Evolutionary conservation across 345 rosid species (phyloP), one percentile per base, ranked within the genome.

Genomic region (Syzygium aromaticum): DNA sequence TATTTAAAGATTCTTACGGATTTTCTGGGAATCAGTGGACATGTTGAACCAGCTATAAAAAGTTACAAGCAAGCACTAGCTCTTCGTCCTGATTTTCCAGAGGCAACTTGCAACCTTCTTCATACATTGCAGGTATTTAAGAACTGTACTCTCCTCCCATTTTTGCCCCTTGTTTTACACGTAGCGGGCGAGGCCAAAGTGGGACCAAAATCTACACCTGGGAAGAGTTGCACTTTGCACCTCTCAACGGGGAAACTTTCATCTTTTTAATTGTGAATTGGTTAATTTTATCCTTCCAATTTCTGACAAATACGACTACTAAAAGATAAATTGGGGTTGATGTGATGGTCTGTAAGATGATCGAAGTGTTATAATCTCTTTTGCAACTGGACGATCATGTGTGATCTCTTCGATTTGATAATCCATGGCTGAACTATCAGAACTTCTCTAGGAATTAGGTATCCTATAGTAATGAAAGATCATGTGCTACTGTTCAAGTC

Each of bases 41-140:
- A 73, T 91, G 98, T 96, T 89, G 99, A 98, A 89, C 96, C 96
- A 88, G 99, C 99, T 85, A 90, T 96, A 77, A 95, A 96, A 84
- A 98, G 98, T 92, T 98, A 98, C 90, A 94, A 93, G 88, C 97
- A 98, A 90, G 99, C 99, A 61, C 88, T 98, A 90, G 86, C 86
- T 63, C 92, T 98, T 61, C 95, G 99, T 52, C 91, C 98, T 15
- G 99, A 98, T 87, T 98, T 98, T 86, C 99, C 99, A 61, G 99
- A 98, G 92, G 99, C 98, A 59, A 98, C 98, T 12, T 98, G 99
- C 93, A 98, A 98, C 90, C 98, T 98, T 90, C 91, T 96, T 54
- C 99, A 98, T 89, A 96, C 99, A 51, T 90, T 98, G 78, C 98
- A 95, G 97, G 99, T 96, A 93, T 49, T 28, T 78, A 46, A 52